Percentiles rank a stretch among this genome's conserved stretches.
These are phyloP conservation scores for Gyrodon lividus DNA, from an alignment of 768 basidiomycete species.

Conservation along the genomic window DNA sequence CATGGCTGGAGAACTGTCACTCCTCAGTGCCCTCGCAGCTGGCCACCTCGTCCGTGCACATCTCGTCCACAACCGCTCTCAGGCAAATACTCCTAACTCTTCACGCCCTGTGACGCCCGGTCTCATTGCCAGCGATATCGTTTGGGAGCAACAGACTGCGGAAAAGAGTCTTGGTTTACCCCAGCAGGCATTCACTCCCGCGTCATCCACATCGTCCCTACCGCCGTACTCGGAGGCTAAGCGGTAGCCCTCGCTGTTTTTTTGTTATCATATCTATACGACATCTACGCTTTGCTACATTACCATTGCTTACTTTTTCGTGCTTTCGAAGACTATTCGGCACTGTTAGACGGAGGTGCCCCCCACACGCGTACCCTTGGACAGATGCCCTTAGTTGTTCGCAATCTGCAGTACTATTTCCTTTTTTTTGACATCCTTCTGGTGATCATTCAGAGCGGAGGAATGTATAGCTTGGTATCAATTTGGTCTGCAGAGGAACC, in stretches of 20 bases:
- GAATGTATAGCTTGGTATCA: too few species aligned
- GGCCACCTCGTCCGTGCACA: constrained; percentile 95
- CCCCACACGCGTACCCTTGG: too few species aligned
- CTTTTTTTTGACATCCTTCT: too few species aligned
- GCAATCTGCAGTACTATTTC: not conserved
- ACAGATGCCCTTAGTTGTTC: not conserved
- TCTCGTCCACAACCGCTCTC: constrained; percentile 87
- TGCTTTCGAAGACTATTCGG: not conserved
- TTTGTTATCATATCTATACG: constrained; percentile 18
- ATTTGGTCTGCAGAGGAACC: too few species aligned
- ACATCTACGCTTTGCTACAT: constrained; percentile 21
- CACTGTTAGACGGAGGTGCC: not conserved
- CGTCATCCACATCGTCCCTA: constrained; percentile 39
- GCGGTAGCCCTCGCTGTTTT: constrained; percentile 8
- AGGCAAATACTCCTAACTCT: constrained; percentile 71
- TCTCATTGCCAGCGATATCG: constrained; percentile 14
- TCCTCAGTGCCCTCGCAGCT: constrained; percentile 90
- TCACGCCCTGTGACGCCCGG: constrained; percentile 65
- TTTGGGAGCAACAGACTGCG: constrained; percentile 25
- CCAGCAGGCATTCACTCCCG: constrained; percentile 29
- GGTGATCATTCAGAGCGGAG: too few species aligned
- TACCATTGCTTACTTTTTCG: constrained; percentile 10
- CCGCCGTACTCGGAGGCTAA: constrained; percentile 42
- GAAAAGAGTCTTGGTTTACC: constrained; percentile 7
- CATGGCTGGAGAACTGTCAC: constrained; percentile 95